These are phyloP conservation scores for Daedaleopsis nitida DNA, from an alignment of 768 basidiomycete species.

Conservation along the genomic window DNA sequence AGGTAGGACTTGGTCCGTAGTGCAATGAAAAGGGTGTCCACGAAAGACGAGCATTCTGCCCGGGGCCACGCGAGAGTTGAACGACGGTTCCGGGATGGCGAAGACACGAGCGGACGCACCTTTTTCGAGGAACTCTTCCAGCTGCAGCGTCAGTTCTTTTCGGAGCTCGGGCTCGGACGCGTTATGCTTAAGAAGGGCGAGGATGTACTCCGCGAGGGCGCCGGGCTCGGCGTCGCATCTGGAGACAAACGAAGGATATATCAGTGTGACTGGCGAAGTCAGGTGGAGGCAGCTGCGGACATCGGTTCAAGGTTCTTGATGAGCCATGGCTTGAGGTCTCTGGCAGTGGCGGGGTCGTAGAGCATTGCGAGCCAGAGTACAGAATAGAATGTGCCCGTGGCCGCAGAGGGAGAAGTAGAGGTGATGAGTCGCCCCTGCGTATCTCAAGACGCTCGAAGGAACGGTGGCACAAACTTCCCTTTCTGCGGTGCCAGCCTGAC, in stretches of 20 bases:
- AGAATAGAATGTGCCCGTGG: constrained; percentile 1
- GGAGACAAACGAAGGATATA: constrained; percentile 11
- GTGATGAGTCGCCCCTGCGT: constrained; percentile 17
- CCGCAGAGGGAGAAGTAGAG: constrained; percentile 1
- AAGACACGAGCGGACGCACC: constrained; percentile 48
- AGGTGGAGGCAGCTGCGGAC: constrained; percentile 46
- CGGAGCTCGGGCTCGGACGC: constrained; percentile 81
- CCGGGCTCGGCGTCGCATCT: constrained; percentile 97
- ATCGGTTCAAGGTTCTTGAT: constrained; percentile 89
- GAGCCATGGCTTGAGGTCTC: constrained; percentile 86
- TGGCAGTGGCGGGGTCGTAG: constrained; percentile 62
- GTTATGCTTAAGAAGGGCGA: constrained; percentile 91
- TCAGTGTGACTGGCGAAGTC: constrained; percentile 3
- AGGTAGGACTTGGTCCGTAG: constrained; percentile 86
- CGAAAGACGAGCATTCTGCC: constrained; percentile 71
- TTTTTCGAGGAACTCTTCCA: constrained; percentile 93
- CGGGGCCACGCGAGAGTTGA: constrained; percentile 14
- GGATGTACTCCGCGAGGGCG: constrained; percentile 91
- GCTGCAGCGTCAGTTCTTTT: constrained; percentile 70
- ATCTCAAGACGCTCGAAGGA: not conserved
- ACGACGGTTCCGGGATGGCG: constrained; percentile 5
- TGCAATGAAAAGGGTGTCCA: constrained; percentile 83
- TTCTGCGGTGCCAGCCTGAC: constrained; percentile 9
- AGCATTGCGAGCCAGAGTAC: constrained; percentile 48
- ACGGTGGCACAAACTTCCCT: constrained; percentile 20